Conservation (phyloP, 306 rosid genomes). For the Chamaecrista fasciculata region DNA sequence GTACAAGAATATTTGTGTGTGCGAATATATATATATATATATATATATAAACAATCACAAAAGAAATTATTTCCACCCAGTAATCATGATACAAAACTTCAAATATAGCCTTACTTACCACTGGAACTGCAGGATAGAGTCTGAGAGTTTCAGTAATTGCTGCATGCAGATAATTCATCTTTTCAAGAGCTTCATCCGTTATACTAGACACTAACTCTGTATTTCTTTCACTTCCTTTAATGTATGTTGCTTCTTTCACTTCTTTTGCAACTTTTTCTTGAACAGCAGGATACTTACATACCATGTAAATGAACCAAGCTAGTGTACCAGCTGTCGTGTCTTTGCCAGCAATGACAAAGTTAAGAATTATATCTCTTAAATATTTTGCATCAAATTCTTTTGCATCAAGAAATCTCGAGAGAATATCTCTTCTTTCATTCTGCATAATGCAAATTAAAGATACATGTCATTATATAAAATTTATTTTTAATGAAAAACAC, state of each 20-base stretch:
- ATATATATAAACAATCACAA: too few species aligned
- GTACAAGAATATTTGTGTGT: too few species aligned
- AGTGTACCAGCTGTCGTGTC: conserved; percentile 71
- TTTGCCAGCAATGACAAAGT: conserved; percentile 82
- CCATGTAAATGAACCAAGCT: conserved; percentile 69
- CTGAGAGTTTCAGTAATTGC: conserved; percentile 83
- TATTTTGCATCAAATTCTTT: conserved; percentile 37
- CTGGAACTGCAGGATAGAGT: conserved; percentile 76
- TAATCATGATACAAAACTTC: neutral
- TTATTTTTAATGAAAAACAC: neutral
- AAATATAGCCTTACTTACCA: conserved; percentile 54
- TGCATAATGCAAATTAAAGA: conserved; percentile 30
- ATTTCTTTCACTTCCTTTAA: conserved; percentile 35
- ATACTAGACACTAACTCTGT: conserved; percentile 44
- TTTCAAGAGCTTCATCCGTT: conserved; percentile 56
- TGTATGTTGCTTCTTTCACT: conserved; percentile 48
- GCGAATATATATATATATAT: too few species aligned
- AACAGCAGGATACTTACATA: conserved; percentile 70
- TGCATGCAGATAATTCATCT: too few species aligned
- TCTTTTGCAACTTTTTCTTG: conserved; percentile 57
- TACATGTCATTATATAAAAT: conserved; percentile 19
- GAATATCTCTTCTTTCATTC: conserved; percentile 54
- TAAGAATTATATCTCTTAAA: conserved; percentile 63
- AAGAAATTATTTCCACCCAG: too few species aligned
- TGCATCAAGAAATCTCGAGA: conserved; percentile 67